A percentile compares a stretch with the other conserved stretches of the same genome.
phyloP scores from a whole-genome alignment of 1,139 yeast genomes.

The Pichia norvegensis region DNA sequence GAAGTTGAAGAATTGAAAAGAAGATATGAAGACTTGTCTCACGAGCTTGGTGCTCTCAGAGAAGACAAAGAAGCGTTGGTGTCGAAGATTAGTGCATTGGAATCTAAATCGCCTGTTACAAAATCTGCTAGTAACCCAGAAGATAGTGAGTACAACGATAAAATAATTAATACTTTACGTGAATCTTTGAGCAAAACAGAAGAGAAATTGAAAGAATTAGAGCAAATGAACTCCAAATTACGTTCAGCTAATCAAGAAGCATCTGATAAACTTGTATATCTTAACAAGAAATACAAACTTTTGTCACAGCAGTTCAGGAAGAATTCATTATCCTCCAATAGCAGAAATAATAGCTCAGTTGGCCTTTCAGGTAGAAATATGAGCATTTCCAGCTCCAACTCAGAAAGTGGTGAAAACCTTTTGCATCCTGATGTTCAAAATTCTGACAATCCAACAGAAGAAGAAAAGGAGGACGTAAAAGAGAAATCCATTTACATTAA shows the following conservation, averaged over 20 bases:
- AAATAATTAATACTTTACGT: slow-evolving; percentile 43
- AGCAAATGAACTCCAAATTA: slow-evolving; percentile 46
- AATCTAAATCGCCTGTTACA: not conserved
- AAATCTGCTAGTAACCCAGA: not conserved
- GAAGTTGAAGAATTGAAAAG: slow-evolving; percentile 43
- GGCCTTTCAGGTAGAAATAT: not conserved
- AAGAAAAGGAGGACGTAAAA: slow-evolving; percentile 24
- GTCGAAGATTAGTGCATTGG: not conserved
- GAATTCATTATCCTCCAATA: slow-evolving; percentile 22
- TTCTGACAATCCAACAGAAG: slow-evolving; percentile 1
- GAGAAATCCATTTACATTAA: slow-evolving; percentile 69
- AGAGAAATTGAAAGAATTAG: slow-evolving; percentile 46
- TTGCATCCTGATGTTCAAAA: slow-evolving; percentile 1
- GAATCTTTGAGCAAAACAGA: slow-evolving; percentile 45
- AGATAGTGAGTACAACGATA: slow-evolving; percentile 18
- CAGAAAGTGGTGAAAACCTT: not conserved
- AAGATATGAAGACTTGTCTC: slow-evolving; percentile 31
- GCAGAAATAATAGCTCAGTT: slow-evolving; percentile 19
- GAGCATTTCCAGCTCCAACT: not conserved
- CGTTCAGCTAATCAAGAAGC: slow-evolving; percentile 63
- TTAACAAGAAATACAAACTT: slow-evolving; percentile 58
- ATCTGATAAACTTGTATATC: slow-evolving; percentile 53
- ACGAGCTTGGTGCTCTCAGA: slow-evolving; percentile 7
- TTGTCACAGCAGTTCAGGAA: slow-evolving; percentile 50
- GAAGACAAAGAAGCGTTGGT: slow-evolving; percentile 6